A percentile compares a stretch with the other conserved stretches of the same genome.
phyloP scores from a whole-genome alignment of 192 early-diverging fungal species.

The Coemansia sp. region DNA sequence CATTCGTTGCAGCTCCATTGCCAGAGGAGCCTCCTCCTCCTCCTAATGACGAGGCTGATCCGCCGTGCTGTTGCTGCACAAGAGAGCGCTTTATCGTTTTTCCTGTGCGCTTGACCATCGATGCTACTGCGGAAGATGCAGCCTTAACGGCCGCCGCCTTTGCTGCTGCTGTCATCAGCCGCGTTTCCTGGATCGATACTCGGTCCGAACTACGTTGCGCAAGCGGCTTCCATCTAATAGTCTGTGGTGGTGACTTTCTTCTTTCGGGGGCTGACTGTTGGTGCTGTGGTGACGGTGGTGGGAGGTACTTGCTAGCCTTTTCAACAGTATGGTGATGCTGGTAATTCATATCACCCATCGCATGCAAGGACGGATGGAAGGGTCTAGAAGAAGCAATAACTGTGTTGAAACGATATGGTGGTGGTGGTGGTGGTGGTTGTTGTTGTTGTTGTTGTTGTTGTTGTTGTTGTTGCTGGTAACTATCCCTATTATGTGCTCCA shows the following conservation, averaged over 20 bases:
- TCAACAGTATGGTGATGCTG: conserved; percentile 2
- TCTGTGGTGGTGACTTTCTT: neutral
- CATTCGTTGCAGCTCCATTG: neutral
- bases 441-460: neutral
- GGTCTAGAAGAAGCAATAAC: neutral
- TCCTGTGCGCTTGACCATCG: conserved; percentile 33
- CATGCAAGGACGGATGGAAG: neutral
- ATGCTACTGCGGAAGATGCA: conserved; percentile 28
- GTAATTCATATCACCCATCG: neutral
- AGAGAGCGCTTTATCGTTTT: conserved; percentile 22
- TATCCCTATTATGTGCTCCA: neutral
- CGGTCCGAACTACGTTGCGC: conserved; percentile 39
- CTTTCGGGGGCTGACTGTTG: neutral
- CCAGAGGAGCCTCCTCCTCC: neutral
- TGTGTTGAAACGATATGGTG: neutral
- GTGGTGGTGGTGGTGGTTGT: neutral
- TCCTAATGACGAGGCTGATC: neutral
- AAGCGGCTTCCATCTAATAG: conserved; percentile 20
- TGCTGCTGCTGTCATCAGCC: conserved; percentile 47
- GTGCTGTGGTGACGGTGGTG: neutral
- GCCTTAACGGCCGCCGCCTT: conserved; percentile 47
- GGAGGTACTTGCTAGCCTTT: conserved; percentile 14
- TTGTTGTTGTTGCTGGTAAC: no score
- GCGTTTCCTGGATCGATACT: conserved; percentile 24
- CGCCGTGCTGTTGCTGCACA: conserved; percentile 1